Percentiles rank a stretch among this genome's conserved stretches.
phyloP scores from a whole-genome alignment of 495 filamentous ascomycete genomes.

The Aspergillus cavernicola region DNA sequence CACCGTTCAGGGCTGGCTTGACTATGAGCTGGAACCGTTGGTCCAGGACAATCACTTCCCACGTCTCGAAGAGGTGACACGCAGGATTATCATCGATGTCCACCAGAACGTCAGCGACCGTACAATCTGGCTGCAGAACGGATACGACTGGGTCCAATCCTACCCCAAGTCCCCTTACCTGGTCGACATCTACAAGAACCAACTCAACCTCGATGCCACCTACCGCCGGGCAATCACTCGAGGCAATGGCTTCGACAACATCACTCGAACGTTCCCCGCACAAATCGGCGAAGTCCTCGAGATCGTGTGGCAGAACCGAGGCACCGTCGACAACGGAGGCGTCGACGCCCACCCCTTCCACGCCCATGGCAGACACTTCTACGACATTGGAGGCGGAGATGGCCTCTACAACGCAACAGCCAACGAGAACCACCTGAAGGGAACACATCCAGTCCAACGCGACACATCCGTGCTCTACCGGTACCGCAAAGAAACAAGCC shows the following conservation, averaged over 20 bases:
- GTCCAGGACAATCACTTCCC: slow-evolving; percentile 38
- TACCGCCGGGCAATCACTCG: slow-evolving; percentile 17
- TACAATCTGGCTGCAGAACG: slow-evolving; percentile 41
- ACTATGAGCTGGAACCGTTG: slow-evolving; percentile 50
- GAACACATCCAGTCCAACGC: slow-evolving; percentile 41
- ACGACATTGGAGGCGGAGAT: slow-evolving; percentile 55
- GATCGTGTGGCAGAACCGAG: slow-evolving; percentile 54
- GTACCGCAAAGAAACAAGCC: slow-evolving; percentile 32
- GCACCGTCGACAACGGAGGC: slow-evolving; percentile 32
- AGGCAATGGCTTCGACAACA: slow-evolving; percentile 50
- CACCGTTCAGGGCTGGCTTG: slow-evolving; percentile 43
- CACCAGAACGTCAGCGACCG: slow-evolving; percentile 41
- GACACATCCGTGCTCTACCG: slow-evolving; percentile 56
- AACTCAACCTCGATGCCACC: slow-evolving; percentile 39
- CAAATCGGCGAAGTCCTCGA: slow-evolving; percentile 59
- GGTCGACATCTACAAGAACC: slow-evolving; percentile 51
- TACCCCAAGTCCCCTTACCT: slow-evolving; percentile 46
- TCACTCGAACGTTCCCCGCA: slow-evolving; percentile 47
- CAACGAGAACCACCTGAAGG: slow-evolving; percentile 48
- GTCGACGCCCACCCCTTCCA: slow-evolving; percentile 62
- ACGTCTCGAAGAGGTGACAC: slow-evolving; percentile 48
- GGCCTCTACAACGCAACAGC: slow-evolving; percentile 50
- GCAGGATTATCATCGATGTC: slow-evolving; percentile 44
- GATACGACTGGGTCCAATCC: slow-evolving; percentile 47
- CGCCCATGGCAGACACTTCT: slow-evolving; percentile 54